Percentiles rank a stretch among this genome's conserved stretches.
phyloP scores from a whole-genome alignment of 805 yeast species.

The Wickerhamomyces sydowiorum region DNA sequence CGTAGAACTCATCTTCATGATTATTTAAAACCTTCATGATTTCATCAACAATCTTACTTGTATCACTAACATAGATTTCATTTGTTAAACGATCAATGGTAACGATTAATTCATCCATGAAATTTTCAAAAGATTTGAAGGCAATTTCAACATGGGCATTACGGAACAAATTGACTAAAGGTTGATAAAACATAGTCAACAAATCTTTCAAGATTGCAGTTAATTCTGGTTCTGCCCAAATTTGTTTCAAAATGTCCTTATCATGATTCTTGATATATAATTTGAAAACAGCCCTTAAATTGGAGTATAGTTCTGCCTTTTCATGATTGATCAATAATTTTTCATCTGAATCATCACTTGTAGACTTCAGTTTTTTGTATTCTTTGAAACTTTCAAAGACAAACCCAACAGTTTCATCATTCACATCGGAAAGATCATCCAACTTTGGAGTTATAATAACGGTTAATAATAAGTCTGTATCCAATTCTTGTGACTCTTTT shows the following conservation, averaged over 20 bases:
- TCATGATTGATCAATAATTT: constrained; percentile 17
- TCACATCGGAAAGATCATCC: constrained; percentile 8
- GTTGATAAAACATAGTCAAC: constrained; percentile 67
- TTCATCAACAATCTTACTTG: constrained; percentile 60
- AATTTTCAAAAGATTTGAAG: constrained; percentile 54
- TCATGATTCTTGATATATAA: constrained; percentile 66
- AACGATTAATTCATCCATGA: constrained; percentile 60
- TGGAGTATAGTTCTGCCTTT: constrained; percentile 34
- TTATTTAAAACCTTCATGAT: constrained; percentile 61
- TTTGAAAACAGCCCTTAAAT: constrained; percentile 56
- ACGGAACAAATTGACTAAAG: constrained; percentile 62
- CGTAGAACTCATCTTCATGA: constrained; percentile 68
- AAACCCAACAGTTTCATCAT: constrained; percentile 9
- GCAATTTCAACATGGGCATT: constrained; percentile 62
- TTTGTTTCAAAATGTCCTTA: constrained; percentile 63
- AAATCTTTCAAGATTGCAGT: constrained; percentile 70
- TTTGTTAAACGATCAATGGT: constrained; percentile 47
- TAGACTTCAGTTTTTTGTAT: constrained; percentile 23
- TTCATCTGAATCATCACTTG: constrained; percentile 12
- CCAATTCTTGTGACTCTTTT: constrained; percentile 14
- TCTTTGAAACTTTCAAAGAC: constrained; percentile 22
- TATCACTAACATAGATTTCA: constrained; percentile 42
- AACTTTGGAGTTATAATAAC: constrained; percentile 19
- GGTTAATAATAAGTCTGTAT: constrained; percentile 15
- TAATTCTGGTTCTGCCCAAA: constrained; percentile 84